Base-by-base conservation (phyloP, 2,329 filamentous ascomycete species). In the Ilyonectria robusta region DNA sequence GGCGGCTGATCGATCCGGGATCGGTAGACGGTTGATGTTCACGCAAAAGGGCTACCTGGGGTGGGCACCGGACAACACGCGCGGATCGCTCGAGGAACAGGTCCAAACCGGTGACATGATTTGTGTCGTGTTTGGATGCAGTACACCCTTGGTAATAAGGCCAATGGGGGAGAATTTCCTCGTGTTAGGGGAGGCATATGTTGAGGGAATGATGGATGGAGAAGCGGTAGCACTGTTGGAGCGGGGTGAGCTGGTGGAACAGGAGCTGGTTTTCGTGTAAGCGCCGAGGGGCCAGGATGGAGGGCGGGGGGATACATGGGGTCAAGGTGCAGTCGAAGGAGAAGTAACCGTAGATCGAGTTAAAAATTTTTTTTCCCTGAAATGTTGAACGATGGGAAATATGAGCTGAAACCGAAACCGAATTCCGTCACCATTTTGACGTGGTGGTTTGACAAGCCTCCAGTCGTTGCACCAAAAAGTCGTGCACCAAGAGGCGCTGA, bases 171-270 rank as follows among this genome's bases (percentile, higher is more conserved):
- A 59, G 10, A 51, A 55, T 10, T 56, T 46, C 35, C 37, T 56
- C 17, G 66, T 66, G 10, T 44, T 68, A 19, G 66, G 66, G 10
- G 66, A 68, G 59, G 66, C 66, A 26, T 68, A 68, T 33, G 37
- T 68, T 6, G 58, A 68, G 40, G 66, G 66, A 7, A 35, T 68
- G 33, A 63, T 68, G 66, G 63, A 66, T 51, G 63, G 59, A 44
- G 63, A 68, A 33, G 59, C 29, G 42, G 53, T 59, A 23, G 23
- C 15, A 7, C 19, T 56, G 50, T 23, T 61, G n/a, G 57, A 62
- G 33, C 61, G 13, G n/a, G 44, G 58, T 19, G 58, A 37, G 58
- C n/a, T 65, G 21, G 35, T 37, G 6, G 58, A 62, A 15, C 50
- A 66, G 21, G 63, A 57, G 17, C 51, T 66, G n/a, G 21, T 35